Evolutionary conservation across 2,329 filamentous ascomycete genomes (phyloP).

Genomic region (Ophioceras dolichostomum): DNA sequence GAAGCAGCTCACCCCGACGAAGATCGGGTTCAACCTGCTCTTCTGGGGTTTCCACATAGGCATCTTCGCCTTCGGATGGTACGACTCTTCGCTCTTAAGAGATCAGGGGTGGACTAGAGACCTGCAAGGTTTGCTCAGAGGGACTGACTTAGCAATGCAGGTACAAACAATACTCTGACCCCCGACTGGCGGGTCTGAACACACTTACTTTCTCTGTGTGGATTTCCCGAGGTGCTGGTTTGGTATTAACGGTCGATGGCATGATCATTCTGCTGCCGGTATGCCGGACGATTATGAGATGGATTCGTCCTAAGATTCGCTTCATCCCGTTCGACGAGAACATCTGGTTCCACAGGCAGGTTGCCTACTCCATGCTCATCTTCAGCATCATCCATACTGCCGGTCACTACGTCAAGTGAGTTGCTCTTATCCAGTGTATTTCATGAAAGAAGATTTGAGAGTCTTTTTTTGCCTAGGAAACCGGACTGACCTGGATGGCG

Average conservation of each 20-base stretch:
- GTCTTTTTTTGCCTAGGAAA: no score
- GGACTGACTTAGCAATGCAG: constrained; percentile 32
- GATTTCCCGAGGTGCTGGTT: constrained; percentile 86
- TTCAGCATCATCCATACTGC: constrained; percentile 68
- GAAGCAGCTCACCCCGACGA: constrained; percentile 57
- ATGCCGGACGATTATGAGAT: constrained; percentile 80
- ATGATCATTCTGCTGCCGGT: constrained; percentile 87
- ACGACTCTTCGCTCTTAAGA: no score
- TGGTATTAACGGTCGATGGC: constrained; percentile 73
- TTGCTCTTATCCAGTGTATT: no score
- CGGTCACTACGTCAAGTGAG: constrained; percentile 89
- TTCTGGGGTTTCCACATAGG: constrained; percentile 72
- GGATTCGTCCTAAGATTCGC: constrained; percentile 72
- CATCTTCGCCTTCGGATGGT: constrained; percentile 82
- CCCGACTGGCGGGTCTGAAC: constrained; percentile 65
- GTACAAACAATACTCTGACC: constrained; percentile 64
- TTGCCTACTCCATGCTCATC: constrained; percentile 78
- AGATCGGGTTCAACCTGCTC: constrained; percentile 66
- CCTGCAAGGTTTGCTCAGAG: neutral
- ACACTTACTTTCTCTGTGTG: constrained; percentile 79
- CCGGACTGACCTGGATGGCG: constrained; percentile 14
- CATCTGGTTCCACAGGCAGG: constrained; percentile 90
- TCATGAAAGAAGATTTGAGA: neutral
- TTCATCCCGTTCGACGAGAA: constrained; percentile 94
- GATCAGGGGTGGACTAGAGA: no score